Base-by-base conservation (phyloP, 345 rosid genomes). In the Pseudoturritis turrita region DNA sequence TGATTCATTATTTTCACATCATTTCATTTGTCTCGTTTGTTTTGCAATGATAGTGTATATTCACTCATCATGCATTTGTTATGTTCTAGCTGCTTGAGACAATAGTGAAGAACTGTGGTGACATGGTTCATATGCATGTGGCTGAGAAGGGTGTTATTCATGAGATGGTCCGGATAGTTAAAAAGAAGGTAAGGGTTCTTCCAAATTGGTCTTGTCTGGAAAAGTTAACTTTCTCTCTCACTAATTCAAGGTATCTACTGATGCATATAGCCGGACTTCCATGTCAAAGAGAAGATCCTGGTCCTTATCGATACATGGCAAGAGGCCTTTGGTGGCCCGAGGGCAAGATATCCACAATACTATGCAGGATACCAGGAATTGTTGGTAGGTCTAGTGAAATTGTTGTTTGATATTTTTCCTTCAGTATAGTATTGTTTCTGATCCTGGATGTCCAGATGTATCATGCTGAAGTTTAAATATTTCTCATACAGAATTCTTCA, bases 61-160 rank as follows among this genome's bases (percentile, higher is more conserved):
- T 36, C 12, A 45, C 74, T 68, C 28, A 60, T 51, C 17, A n/a
- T 76, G 29, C 59, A 65, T 37, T 57, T 75, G 60, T 62, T 68
- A 15, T 59, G 44, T 73, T 75, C 41, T 73, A 96, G 99, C 84
- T 96, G 40, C 85, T 96, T 84, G 99, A 96, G 89, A 96, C 99
- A 21, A 83, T 96, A 51, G 78, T 92, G 77, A 96, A 96, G 87
- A 96, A 96, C 70, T 96, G 99, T 73, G 97, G 98, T 74, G 98
- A 96, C 80, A 85, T 96, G 80, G 98, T 96, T 47, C 98, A 92
- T 81, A 92, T 96, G 99, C 96, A 92, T 77, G 98, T 92, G n/a
- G 99, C 98, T 45, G 98, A 96, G 84, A 96, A 80, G 77, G 97
- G 87, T 81, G 71, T 96, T 80, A 92, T 92, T 43, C 97, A 88